phyloP scores from a whole-genome alignment of 495 filamentous ascomycete genomes.

The Hyphodiscus hymeniophilus region DNA sequence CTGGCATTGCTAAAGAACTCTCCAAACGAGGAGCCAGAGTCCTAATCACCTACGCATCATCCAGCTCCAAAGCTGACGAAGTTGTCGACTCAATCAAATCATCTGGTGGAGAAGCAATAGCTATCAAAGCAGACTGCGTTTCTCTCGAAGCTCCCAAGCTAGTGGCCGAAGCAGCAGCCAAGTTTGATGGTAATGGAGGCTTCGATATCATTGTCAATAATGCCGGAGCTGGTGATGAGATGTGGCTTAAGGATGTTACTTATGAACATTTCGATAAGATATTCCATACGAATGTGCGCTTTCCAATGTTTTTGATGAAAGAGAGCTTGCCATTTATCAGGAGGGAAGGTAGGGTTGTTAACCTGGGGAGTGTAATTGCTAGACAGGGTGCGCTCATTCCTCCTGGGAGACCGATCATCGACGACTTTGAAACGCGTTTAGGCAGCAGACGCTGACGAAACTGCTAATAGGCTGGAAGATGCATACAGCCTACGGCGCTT shows the following conservation, averaged over 20 bases:
- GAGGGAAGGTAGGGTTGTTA: constrained; percentile 2
- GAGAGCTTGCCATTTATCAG: constrained; percentile 12
- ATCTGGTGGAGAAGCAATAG: neutral
- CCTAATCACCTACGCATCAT: constrained; percentile 27
- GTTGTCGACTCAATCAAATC: neutral
- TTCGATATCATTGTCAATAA: constrained; percentile 6
- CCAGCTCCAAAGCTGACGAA: neutral
- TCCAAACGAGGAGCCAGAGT: constrained; percentile 48
- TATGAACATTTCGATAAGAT: constrained; percentile 9
- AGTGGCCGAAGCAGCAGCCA: neutral
- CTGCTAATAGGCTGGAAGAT: too few species aligned
- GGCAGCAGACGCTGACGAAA: too few species aligned
- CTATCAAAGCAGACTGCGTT: neutral
- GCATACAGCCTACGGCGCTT: neutral
- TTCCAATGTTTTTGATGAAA: constrained; percentile 20
- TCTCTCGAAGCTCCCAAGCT: neutral
- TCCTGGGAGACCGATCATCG: too few species aligned
- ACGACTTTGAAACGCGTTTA: too few species aligned
- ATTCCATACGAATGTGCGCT: constrained; percentile 20
- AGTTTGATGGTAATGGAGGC: neutral
- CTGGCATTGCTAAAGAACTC: constrained; percentile 43
- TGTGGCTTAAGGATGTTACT: constrained; percentile 1
- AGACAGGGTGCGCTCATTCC: too few species aligned
- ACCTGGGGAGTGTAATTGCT: neutral
- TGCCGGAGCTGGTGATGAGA: constrained; percentile 3